Evolutionary conservation across 2,329 filamentous ascomycete genomes (phyloP).

Genomic region (Parascedosporium putredinis): DNA sequence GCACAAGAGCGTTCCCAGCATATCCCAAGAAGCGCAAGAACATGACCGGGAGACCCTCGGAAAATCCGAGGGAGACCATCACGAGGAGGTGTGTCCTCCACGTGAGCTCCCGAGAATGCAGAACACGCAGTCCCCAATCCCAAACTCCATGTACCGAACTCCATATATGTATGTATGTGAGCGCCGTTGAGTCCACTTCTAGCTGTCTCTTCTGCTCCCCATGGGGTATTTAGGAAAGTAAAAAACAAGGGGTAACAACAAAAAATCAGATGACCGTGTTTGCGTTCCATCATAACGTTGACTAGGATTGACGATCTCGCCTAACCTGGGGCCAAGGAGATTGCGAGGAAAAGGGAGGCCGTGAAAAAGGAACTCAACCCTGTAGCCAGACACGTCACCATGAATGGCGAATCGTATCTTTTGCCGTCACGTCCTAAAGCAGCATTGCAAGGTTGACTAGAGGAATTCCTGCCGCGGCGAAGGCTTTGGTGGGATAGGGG

Average conservation of each 20-base stretch:
- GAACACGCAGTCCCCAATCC: not conserved
- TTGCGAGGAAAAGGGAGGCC: not conserved
- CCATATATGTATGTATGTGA: slow-evolving; percentile 2
- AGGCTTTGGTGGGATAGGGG: too few species aligned
- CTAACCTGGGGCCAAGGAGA: not conserved
- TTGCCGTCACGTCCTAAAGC: too few species aligned
- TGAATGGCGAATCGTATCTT: too few species aligned
- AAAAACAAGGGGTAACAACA: too few species aligned
- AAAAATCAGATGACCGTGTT: not conserved
- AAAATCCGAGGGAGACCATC: too few species aligned
- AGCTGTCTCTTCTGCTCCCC: not conserved
- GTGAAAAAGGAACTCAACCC: too few species aligned
- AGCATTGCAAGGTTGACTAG: too few species aligned
- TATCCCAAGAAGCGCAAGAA: too few species aligned
- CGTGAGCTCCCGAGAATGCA: not conserved
- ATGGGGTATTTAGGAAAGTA: slow-evolving; percentile 1
- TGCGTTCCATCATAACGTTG: not conserved
- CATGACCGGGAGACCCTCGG: too few species aligned
- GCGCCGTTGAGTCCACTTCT: not conserved
- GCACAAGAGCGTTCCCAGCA: not conserved
- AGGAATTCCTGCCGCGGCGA: too few species aligned
- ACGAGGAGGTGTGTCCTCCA: too few species aligned
- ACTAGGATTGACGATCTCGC: not conserved
- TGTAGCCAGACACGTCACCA: too few species aligned
- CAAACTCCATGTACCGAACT: slow-evolving; percentile 1